phyloP scores from a whole-genome alignment of 768 basidiomycete species.

The Kondoa malvinella region DNA sequence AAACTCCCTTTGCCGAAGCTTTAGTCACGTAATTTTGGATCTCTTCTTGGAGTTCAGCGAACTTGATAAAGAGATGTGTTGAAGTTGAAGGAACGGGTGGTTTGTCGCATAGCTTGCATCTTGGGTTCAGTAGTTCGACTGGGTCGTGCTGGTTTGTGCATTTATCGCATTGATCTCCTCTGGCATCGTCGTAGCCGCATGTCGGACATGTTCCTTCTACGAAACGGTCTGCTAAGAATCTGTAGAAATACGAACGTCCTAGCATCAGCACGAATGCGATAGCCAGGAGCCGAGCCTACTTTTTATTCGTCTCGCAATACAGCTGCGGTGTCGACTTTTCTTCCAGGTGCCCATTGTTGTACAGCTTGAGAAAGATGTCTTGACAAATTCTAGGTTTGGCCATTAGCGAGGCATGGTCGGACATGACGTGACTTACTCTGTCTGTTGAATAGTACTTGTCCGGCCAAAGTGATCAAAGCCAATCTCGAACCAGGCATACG shows the following conservation, averaged over 20 bases:
- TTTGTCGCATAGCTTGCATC: constrained; percentile 67
- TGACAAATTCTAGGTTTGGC: constrained; percentile 55
- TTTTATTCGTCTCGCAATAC: constrained; percentile 54
- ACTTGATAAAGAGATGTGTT: constrained; percentile 85
- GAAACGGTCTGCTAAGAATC: constrained; percentile 90
- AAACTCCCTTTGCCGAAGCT: constrained; percentile 64
- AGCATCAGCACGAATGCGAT: neutral
- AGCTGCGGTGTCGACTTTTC: constrained; percentile 81
- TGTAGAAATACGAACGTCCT: constrained; percentile 27
- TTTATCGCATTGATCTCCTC: constrained; percentile 93
- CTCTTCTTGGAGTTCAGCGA: constrained; percentile 62
- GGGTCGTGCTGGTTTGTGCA: constrained; percentile 86
- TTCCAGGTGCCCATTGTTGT: constrained; percentile 56
- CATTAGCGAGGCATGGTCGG: neutral
- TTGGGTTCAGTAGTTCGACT: constrained; percentile 80
- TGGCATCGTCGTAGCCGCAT: constrained; percentile 80
- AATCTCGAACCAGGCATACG: constrained; percentile 96
- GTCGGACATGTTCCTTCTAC: constrained; percentile 96
- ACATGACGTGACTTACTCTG: constrained; percentile 44
- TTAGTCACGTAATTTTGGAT: constrained; percentile 75
- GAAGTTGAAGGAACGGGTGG: constrained; percentile 56
- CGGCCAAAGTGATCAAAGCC: constrained; percentile 93
- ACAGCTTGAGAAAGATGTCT: constrained; percentile 68
- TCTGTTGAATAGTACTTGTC: constrained; percentile 76
- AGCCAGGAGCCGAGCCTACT: neutral